Evolutionary conservation across 1,284 basidiomycete species (phyloP).

Genomic region (Melanopsichium pennsylvanicum): DNA sequence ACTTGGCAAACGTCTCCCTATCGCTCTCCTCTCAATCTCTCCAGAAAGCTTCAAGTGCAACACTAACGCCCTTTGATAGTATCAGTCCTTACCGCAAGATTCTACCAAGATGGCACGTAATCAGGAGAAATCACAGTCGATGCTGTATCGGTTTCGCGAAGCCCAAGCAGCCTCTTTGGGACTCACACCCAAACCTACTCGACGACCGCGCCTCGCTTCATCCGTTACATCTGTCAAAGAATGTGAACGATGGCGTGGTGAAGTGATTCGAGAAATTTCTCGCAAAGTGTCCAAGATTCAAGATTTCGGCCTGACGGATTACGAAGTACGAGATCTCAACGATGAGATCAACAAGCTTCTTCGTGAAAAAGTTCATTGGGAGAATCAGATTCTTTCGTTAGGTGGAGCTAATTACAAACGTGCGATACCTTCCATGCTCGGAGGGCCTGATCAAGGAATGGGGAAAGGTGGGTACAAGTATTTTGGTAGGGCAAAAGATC

Average conservation of each 20-base stretch:
- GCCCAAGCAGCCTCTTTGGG: constrained; percentile 95
- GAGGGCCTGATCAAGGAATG: constrained; percentile 87
- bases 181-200: constrained; percentile 76
- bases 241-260: constrained; percentile 93
- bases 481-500: constrained; percentile 94
- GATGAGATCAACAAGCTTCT: constrained; percentile 97
- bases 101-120: constrained; percentile 66
- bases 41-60: no score
- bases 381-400: constrained; percentile 91
- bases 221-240: constrained; percentile 88
- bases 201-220: constrained; percentile 86
- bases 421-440: constrained; percentile 86
- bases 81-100: no score
- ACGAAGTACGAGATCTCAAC: constrained; percentile 93
- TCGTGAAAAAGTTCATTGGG: constrained; percentile 95
- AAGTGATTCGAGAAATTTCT: constrained; percentile 91
- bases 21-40: no score
- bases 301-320: constrained; percentile 90
- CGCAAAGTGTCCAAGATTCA: constrained; percentile 97
- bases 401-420: constrained; percentile 96
- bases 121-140: constrained; percentile 71
- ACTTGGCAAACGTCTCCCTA: no score
- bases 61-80: no score
- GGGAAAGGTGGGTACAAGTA: constrained; percentile 93
- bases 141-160: constrained; percentile 98